Evolutionary conservation across 768 basidiomycete genomes (phyloP), one percentile per base, ranked within the genome.

Genomic region (Coprinopsis strossmayeri): DNA sequence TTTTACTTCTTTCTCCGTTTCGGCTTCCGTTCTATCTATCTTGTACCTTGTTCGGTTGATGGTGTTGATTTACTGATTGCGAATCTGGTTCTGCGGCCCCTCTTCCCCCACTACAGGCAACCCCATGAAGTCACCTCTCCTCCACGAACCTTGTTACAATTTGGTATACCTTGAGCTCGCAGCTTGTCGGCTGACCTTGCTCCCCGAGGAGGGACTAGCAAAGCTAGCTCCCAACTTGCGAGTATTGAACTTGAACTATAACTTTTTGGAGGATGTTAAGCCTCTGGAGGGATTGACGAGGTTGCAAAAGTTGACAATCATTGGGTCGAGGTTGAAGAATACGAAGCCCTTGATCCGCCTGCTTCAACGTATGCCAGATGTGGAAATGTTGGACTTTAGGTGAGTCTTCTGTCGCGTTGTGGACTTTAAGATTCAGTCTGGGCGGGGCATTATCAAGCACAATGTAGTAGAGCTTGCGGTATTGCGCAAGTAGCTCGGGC

Each of bases 231-330:
- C 96, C 26, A 96, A 94, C 65, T 67, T 97, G 59, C 82, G 92
- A 47, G 84, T 84, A 51, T 70, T 98, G 67, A 97, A 97, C 72
- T 78, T 97, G 55, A 95, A 98, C 74, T 95, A 96, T 74, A 98
- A 98, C 65, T 97, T 94, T 65, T 62, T 98, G 63, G 81, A 92
- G 57, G 83, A 88, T 58, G 67, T 79, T 46, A 65, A 75, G 54
- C 66, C 71, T 43, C 70, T 99, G 49, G 76, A 76, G 45, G 91
- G 88, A 11, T 73, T 97, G 53, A 71, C 66, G 51, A 71, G 90
- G 59, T 67, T 98, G 65, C 77, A 80, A 55, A 93, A 90, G 72
- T 67, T 98, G 59, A 91, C 82, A 37, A 77, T 92, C 49, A 87
- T 98, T 57, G 95, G 93, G 49, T 84, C 78, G 55, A 76, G 93